Percentiles rank a stretch among this genome's conserved stretches.
Evolutionary conservation across 2,329 filamentous ascomycete species (phyloP).

Genomic region (Fusarium algeriense): DNA sequence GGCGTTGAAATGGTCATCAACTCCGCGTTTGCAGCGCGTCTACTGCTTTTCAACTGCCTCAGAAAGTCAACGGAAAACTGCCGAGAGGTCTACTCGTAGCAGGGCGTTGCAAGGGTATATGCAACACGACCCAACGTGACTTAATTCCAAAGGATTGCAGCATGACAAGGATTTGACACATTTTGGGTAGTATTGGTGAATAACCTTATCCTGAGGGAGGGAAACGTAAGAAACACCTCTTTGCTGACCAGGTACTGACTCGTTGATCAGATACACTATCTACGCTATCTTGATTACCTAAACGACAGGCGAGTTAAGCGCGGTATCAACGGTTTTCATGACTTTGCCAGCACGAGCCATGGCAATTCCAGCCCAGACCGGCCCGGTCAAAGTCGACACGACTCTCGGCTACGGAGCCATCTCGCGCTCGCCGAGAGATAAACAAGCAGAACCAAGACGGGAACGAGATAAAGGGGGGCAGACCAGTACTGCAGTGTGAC

Average conservation of each 20-base stretch:
- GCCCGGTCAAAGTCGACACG: conserved; percentile 15
- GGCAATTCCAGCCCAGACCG: conserved; percentile 26
- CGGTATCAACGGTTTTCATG: conserved; percentile 6
- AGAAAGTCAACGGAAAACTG: conserved; percentile 11
- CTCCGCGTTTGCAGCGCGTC: conserved; percentile 28
- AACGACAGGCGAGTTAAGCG: conserved; percentile 26
- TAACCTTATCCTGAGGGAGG: conserved; percentile 6
- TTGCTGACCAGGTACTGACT: neutral
- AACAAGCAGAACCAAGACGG: conserved; percentile 23
- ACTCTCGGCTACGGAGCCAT: conserved; percentile 13
- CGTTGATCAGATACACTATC: neutral
- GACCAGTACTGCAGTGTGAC: conserved; percentile 12
- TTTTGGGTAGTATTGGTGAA: conserved; percentile 22
- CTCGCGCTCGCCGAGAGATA: conserved; percentile 34
- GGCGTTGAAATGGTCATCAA: conserved; percentile 25
- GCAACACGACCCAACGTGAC: neutral
- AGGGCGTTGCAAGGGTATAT: conserved; percentile 1
- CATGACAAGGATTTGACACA: conserved; percentile 22
- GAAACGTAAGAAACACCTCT: conserved; percentile 5
- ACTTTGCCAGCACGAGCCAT: conserved; percentile 19
- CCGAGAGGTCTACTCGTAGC: conserved; percentile 12
- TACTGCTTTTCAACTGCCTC: neutral
- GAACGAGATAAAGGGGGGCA: conserved; percentile 33
- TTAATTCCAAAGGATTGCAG: conserved; percentile 12
- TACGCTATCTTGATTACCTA: neutral